Percentiles rank a stretch among this genome's conserved stretches.
Evolutionary conservation across 352 stramenopile species (phyloP).

Genomic region (Globisporangium viniferum): DNA sequence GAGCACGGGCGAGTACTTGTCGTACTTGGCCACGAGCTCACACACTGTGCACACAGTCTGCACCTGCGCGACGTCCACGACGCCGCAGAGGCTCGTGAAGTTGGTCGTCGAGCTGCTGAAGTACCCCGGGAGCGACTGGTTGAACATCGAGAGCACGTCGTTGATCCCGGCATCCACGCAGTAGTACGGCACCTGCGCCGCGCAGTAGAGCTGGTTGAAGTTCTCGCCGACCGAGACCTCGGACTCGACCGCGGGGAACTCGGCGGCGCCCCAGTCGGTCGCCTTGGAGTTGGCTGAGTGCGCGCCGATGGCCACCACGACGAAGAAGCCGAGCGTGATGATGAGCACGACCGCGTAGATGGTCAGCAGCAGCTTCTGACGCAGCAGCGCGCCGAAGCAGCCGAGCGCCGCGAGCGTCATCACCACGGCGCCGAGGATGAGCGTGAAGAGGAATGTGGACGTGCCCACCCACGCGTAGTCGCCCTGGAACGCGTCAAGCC

Average conservation of each 20-base stretch:
- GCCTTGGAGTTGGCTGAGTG: conserved; percentile 56
- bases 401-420: conserved; percentile 61
- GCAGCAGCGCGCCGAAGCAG: conserved; percentile 67
- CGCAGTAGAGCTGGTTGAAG: conserved; percentile 84
- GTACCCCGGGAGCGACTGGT: conserved; percentile 36
- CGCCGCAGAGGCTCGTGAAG: conserved; percentile 47
- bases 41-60: conserved; percentile 61
- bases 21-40: conserved; percentile 47
- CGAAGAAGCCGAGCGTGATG: conserved; percentile 56
- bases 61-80: conserved; percentile 40
- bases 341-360: conserved; percentile 70
- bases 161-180: conserved; percentile 47
- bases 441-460: conserved; percentile 60
- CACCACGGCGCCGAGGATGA: conserved; percentile 67
- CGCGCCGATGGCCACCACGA: conserved; percentile 58
- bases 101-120: conserved; percentile 41
- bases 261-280: conserved; percentile 32
- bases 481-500: conserved; percentile 68
- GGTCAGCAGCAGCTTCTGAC: conserved; percentile 63
- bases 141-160: conserved; percentile 54
- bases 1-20: conserved; percentile 56
- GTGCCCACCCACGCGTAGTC: conserved; percentile 66
- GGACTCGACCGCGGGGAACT: conserved; percentile 44
- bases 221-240: conserved; percentile 58
- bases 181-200: conserved; percentile 78